These are phyloP conservation scores for Botrytis paeoniae DNA, from an alignment of 2,329 filamentous ascomycete genomes.

Conservation along the genomic window DNA sequence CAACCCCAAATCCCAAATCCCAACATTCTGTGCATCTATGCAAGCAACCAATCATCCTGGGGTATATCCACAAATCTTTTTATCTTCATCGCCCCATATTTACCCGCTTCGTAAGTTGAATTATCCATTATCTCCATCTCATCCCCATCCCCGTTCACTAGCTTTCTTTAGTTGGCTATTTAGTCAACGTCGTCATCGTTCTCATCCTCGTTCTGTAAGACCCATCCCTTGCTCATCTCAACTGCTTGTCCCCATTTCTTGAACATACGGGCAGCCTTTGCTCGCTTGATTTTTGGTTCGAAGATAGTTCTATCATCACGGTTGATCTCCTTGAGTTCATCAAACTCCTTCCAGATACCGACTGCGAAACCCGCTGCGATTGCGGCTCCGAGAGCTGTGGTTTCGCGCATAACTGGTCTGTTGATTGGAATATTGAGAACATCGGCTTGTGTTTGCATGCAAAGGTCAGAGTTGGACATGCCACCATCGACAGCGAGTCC, in stretches of 20 bases:
- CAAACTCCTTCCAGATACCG: constrained; percentile 72
- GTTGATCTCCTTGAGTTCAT: constrained; percentile 70
- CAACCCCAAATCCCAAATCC: not conserved
- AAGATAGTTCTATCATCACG: constrained; percentile 65
- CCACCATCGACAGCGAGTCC: constrained; percentile 83
- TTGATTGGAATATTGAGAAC: constrained; percentile 79
- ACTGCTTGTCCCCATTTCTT: constrained; percentile 72
- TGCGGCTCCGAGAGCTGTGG: constrained; percentile 81
- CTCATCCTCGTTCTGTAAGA: constrained; percentile 31
- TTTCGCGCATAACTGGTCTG: constrained; percentile 85
- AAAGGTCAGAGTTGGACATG: constrained; percentile 83
- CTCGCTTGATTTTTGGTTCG: constrained; percentile 58
- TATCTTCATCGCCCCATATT: constrained; percentile 7
- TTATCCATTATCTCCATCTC: constrained; percentile 2
- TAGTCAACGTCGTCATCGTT: constrained; percentile 17
- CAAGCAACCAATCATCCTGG: constrained; percentile 8
- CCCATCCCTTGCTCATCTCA: constrained; percentile 73
- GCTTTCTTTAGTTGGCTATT: not conserved
- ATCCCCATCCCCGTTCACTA: not conserved
- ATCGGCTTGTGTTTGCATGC: constrained; percentile 87
- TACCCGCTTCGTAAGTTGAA: not conserved
- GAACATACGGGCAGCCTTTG: constrained; percentile 60
- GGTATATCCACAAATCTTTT: constrained; percentile 8
- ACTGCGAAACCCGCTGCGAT: constrained; percentile 86
- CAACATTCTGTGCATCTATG: constrained; percentile 1